Evolutionary conservation across 2,329 filamentous ascomycete genomes (phyloP).

Genomic region (Dryadomyces quercivorus): DNA sequence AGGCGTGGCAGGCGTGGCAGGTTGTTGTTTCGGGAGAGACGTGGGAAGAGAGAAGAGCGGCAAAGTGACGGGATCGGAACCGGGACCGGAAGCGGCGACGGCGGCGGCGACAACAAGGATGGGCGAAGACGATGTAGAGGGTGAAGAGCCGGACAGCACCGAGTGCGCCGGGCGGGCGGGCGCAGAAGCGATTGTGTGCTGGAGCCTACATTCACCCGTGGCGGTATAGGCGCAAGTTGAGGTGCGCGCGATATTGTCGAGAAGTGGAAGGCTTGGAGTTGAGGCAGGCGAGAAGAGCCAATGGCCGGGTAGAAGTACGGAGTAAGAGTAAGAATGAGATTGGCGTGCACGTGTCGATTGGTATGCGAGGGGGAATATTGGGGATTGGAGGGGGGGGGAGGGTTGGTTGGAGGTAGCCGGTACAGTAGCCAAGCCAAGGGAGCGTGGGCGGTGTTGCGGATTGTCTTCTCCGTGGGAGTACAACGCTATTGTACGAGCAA

Average conservation of each 20-base stretch:
- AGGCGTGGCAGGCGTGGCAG: not conserved
- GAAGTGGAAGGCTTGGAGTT: not conserved
- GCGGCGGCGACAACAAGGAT: not conserved
- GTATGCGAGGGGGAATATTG: not conserved
- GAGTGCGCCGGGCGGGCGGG: not conserved
- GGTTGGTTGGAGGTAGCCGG: not conserved
- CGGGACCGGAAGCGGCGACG: not conserved
- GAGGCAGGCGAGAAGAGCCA: not conserved
- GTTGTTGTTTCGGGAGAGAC: not conserved
- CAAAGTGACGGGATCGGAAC: not conserved
- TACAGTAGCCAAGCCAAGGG: not conserved
- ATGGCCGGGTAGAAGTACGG: not conserved
- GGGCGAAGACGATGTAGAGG: not conserved
- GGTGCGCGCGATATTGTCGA: not conserved
- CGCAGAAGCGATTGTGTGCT: not conserved
- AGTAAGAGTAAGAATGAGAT: not conserved
- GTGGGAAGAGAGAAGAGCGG: not conserved
- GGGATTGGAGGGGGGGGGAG: not conserved
- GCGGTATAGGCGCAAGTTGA: not conserved
- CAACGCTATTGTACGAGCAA: not conserved
- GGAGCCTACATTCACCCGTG: constrained; percentile 1
- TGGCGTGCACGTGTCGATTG: not conserved
- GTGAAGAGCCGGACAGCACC: not conserved
- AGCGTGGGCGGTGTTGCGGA: not conserved
- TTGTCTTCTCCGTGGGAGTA: not conserved